Evolutionary conservation across 2,329 filamentous ascomycete species (phyloP).

Genomic region (Arthrobotrys musiformis): DNA sequence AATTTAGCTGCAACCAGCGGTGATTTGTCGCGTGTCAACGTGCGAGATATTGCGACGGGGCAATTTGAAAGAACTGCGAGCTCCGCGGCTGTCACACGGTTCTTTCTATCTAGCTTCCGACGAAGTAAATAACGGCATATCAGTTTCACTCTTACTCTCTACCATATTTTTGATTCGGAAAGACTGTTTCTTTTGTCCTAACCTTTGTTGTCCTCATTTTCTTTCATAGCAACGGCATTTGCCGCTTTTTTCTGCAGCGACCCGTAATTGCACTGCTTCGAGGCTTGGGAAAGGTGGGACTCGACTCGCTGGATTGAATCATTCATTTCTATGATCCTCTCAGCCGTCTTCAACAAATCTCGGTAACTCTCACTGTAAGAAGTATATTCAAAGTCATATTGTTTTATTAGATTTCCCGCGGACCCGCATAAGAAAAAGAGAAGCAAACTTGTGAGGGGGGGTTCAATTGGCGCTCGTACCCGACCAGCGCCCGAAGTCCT

Average conservation of each 20-base stretch:
- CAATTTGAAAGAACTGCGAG: slow-evolving; percentile 70
- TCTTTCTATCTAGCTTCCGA: slow-evolving; percentile 62
- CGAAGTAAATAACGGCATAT: slow-evolving; percentile 27
- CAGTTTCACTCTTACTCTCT: background rate
- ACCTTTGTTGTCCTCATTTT: slow-evolving; percentile 60
- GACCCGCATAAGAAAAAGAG: slow-evolving; percentile 24
- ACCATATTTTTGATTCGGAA: slow-evolving; percentile 18
- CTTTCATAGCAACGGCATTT: slow-evolving; percentile 63
- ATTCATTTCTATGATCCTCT: slow-evolving; percentile 75
- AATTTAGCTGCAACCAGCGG: slow-evolving; percentile 69
- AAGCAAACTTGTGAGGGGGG: slow-evolving; percentile 20
- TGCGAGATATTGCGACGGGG: slow-evolving; percentile 67
- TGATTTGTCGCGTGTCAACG: slow-evolving; percentile 67
- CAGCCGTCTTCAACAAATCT: slow-evolving; percentile 73
- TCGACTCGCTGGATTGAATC: slow-evolving; percentile 70
- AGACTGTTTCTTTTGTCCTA: slow-evolving; percentile 56
- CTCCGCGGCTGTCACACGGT: slow-evolving; percentile 68
- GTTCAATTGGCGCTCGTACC: slow-evolving; percentile 64
- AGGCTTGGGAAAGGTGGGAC: slow-evolving; percentile 68
- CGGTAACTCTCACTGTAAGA: slow-evolving; percentile 71
- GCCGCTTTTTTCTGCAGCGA: slow-evolving; percentile 68
- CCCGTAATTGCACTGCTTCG: slow-evolving; percentile 71
- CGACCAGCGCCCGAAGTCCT: slow-evolving; percentile 74
- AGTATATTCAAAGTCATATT: background rate
- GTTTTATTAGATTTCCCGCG: slow-evolving; percentile 32